Base-by-base conservation (phyloP, 164 flowering plant species). In the Vitis rupestris region DNA sequence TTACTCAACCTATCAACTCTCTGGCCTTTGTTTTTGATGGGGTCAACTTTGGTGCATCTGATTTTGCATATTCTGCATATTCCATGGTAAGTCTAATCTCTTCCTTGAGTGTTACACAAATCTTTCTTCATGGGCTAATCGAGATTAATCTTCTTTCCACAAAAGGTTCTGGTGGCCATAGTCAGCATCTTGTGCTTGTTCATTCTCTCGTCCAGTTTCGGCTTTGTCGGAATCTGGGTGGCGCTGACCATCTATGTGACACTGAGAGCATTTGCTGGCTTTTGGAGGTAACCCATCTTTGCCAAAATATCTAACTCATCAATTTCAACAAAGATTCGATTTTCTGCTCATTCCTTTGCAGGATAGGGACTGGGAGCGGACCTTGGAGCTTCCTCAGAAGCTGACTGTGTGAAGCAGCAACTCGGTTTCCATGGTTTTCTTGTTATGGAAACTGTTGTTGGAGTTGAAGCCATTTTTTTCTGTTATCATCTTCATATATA, bases 1-100 rank as follows among this genome's bases (percentile, higher is more conserved):
- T 78, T 2, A 89, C 97, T 69, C 98, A 94, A 70, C 98, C 98
- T 17, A 77, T 94, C 56, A 92, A 94, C 63, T 68, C 94, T 13
- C 62, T 94, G 69, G 98, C 98, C 50, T 94, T 94, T 75, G 98
- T 94, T 47, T 92, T 92, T 48, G 97, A 94, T 67, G 98, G 99
- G 9, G 75, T 91, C 70, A 95, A 95, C 78, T 94, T 87, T 74
- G 99, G 98, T 55, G 99, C 98, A 51, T 92, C 98, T 23, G 98
- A 95, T 77, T 95, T 90, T 74, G 85, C 88, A 59, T 95, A 84
- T 72, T 80, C 97, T 55, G 98, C 96, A 7, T 82, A 67, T 74
- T 93, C 97, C 67, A 88, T 93, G 99, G 99, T 67, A 82, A 80
- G 86, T 81, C 51, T 66, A 9, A 7, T 23, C 56, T 9, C 17